Evolutionary conservation across 371 early-diverging fungal species (phyloP).

Genomic region (Dinochytrium kinnereticum): DNA sequence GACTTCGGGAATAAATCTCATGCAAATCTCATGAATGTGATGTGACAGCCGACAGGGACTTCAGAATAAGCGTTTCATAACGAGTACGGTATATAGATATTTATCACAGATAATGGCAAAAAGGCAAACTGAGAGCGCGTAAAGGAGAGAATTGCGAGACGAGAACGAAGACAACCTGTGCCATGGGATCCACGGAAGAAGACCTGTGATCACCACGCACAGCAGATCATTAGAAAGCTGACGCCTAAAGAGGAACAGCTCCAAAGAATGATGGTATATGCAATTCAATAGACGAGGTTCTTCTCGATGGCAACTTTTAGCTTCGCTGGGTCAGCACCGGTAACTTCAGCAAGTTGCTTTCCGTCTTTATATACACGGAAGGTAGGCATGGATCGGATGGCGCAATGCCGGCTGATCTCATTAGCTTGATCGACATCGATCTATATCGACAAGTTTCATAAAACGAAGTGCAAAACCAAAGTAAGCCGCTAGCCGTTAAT

Average conservation of each 20-base stretch:
- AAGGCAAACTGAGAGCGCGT: neutral
- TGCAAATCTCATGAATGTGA: too few species aligned
- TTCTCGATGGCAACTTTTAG: conserved; percentile 45
- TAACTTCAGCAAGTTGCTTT: conserved; percentile 65
- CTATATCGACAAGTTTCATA: too few species aligned
- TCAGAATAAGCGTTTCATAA: too few species aligned
- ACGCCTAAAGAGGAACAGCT: conserved; percentile 5
- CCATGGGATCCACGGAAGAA: neutral
- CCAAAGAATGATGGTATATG: conserved; percentile 8
- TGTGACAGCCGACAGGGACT: too few species aligned
- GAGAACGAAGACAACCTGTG: neutral
- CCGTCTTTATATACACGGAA: conserved; percentile 81
- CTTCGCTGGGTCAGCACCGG: conserved; percentile 52
- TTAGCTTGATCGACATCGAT: conserved; percentile 56
- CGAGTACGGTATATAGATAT: neutral
- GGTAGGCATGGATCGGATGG: conserved; percentile 91
- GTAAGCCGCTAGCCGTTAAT: too few species aligned
- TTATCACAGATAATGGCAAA: neutral
- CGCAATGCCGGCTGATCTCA: conserved; percentile 71
- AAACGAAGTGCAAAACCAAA: too few species aligned
- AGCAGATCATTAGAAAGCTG: neutral
- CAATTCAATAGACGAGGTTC: conserved; percentile 7
- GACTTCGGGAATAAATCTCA: too few species aligned
- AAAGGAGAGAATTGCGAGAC: neutral
- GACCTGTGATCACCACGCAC: neutral